phyloP scores from a whole-genome alignment of 2,329 filamentous ascomycete species.

The Colletotrichum acutatum region DNA sequence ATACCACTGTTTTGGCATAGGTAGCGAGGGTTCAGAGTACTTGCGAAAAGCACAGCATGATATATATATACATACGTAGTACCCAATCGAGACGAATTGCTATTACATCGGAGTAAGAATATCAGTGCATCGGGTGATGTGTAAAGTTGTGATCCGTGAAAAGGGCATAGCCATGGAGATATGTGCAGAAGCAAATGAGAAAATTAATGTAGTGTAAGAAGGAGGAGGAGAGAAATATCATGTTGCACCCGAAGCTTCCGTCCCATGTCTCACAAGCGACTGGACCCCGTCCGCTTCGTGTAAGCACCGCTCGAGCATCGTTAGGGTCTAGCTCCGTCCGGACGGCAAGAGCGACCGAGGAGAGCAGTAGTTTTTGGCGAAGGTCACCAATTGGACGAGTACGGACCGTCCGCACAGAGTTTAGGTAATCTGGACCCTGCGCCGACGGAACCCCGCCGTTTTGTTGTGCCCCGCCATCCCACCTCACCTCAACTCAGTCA shows the following conservation, averaged over 20 bases:
- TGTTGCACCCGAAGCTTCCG: conserved; percentile 5
- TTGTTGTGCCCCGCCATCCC: conserved; percentile 15
- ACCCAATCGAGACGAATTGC: not conserved
- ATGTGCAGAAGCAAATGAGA: not conserved
- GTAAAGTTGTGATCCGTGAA: too few species aligned
- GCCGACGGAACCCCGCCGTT: not conserved
- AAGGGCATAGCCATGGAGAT: too few species aligned
- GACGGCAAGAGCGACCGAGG: not conserved
- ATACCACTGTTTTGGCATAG: conserved; percentile 22
- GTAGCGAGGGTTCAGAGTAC: conserved; percentile 20
- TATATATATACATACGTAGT: not conserved
- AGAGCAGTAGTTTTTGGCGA: too few species aligned
- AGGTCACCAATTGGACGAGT: too few species aligned
- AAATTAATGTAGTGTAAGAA: too few species aligned
- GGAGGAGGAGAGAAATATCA: not conserved
- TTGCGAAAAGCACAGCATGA: not conserved
- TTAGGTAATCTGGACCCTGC: conserved; percentile 28
- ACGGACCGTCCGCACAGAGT: too few species aligned
- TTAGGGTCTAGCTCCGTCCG: not conserved
- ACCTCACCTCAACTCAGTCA: not conserved
- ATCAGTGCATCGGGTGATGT: not conserved
- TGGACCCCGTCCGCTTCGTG: not conserved
- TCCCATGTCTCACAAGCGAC: not conserved
- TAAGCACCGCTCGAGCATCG: not conserved
- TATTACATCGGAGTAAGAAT: not conserved